Base-by-base conservation (phyloP, 108 stramenopile genomes). In the Nannochloropsis gaditana region DNA sequence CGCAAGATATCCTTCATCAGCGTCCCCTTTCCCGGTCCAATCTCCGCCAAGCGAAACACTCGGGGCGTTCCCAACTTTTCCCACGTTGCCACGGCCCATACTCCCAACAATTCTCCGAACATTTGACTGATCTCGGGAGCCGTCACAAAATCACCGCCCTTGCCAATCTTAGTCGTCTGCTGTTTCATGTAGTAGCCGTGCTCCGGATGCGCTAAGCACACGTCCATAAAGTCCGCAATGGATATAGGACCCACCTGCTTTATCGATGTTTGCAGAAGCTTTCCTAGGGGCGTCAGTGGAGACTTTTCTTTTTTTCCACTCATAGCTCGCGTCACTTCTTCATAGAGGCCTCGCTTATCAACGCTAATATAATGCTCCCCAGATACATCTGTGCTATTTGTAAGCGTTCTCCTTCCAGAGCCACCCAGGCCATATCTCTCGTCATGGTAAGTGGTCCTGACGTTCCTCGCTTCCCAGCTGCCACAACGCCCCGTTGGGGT, bases 21-120 rank as follows among this genome's bases (percentile, higher is more conserved):
- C n/a, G 96, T 98, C 42, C 98, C 98, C 80, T 93, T 94, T 9
- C 98, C 98, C 2, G 98, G 98, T 10, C 98, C 98, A 41, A 94
- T 85, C 91, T 99, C 98, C 44, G 97, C 92, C 83, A 97, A 87
- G 84, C 94, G 95, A 45, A 96, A 89, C 44, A 85, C 83, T 5
- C 83, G 82, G 41, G 96, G 96, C 79, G 84, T 86, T 11, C 88
- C 93, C 80, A 85, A 42, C 42, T 90, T 83, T 85, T 93, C 85
- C 91, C 94, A 96, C 80, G 94, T 92, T 41, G 93, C 93, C 83
- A 96, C 92, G 82, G 95, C 92, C 96, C 96, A 99, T 80, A 99
- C 91, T 41, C 94, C 91, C 11, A 99, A 45, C 73, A 94, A 95
- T 90, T 98, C 97, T 19, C 97, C 97, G 91, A 99, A 99, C 42